Evolutionary conservation across 2,329 filamentous ascomycete genomes (phyloP).

Genomic region (Ophiostoma novo-ulmi): DNA sequence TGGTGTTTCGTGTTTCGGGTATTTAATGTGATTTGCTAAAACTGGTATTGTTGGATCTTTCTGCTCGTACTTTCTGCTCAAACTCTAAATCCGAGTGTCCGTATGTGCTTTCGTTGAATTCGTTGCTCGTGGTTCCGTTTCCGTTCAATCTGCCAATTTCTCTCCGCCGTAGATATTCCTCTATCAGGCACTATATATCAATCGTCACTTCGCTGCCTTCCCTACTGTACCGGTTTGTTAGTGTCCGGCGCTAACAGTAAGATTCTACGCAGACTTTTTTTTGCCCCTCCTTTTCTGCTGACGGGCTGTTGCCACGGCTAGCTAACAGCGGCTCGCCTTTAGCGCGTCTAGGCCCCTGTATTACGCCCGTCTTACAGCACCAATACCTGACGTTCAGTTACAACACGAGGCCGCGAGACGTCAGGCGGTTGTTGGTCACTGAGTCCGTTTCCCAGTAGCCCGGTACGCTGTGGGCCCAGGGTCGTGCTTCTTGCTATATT

Average conservation of each 20-base stretch:
- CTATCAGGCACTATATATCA: neutral
- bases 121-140: neutral
- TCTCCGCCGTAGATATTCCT: neutral
- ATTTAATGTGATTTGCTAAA: neutral
- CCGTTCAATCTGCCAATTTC: neutral
- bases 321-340: constrained; percentile 15
- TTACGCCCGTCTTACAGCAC: neutral
- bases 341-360: constrained; percentile 9
- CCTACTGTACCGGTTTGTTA: neutral
- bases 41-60: neutral
- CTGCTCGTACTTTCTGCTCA: neutral
- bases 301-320: constrained; percentile 4
- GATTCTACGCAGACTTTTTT: constrained; percentile 22
- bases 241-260: constrained; percentile 5
- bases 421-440: neutral
- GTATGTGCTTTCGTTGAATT: neutral
- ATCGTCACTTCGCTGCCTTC: neutral
- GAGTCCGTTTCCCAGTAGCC: neutral
- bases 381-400: neutral
- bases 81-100: neutral
- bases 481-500: neutral
- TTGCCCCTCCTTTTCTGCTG: constrained; percentile 19
- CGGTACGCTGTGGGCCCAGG: neutral
- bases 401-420: neutral
- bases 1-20: neutral